Base-by-base conservation (phyloP, 164 flowering plant genomes). In the Vitis riparia region DNA sequence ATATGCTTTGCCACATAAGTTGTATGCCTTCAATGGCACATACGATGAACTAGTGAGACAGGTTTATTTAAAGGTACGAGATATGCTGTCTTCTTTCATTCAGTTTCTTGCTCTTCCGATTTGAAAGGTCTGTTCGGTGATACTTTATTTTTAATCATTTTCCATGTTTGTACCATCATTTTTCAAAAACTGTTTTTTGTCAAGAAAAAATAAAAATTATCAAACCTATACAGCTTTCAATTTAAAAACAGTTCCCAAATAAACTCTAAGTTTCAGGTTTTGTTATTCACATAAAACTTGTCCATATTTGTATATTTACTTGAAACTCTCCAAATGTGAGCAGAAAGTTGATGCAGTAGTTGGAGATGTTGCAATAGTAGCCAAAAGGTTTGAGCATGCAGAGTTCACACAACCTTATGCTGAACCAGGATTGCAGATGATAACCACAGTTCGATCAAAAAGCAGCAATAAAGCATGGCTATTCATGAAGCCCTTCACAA, bases 371-470 rank as follows among this genome's bases (percentile, higher is more conserved):
- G 63, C 76, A 9, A 79, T 85, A 51, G 11, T 76, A 48, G 68
- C 81, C 23, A 15, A 63, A 2, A 68, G 88, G 19, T 78, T 47
- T 11, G 37, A 53, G 8, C 68, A 78, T 37, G 86, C 72, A 10
- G 82, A 83, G 17, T 85, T 85, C 75, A 71, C 86, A 11, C 84
- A 76, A 27, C 83, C 88, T 11, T 80, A 76, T 44, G 27, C 75
- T 0, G 82, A 82, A 60, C 15, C 86, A n/a, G 85, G 84, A 9
- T 58, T 86, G 14, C 32, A 44, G 52, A 75, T 87, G 78, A 52
- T 72, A 49, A 75, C 69, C 3, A 53, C 66, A 2, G 63, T 49
- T 23, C 60, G n/a, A 13, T 11, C 53, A 27, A 14, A 37, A 6
- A 37, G 44, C 44, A 37, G 13, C 3, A 51, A 57, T 9, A 51